Conservation (phyloP, 495 filamentous ascomycete species). For the Emericellopsis terricola region DNA sequence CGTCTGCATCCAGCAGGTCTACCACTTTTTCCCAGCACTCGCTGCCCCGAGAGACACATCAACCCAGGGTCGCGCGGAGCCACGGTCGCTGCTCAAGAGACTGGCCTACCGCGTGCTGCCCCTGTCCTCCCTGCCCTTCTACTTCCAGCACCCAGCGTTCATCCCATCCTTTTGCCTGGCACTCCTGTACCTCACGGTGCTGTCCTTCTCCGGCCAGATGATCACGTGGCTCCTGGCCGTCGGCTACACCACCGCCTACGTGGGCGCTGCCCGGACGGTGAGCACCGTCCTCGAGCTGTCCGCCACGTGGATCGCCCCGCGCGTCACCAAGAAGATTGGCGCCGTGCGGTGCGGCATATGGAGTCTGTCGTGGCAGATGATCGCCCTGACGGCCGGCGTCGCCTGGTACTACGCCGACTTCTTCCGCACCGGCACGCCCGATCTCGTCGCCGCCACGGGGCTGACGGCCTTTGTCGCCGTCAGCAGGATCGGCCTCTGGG, state of each 20-base stretch:
- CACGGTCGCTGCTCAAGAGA: too few species aligned
- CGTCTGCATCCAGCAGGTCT: slow-evolving; percentile 32
- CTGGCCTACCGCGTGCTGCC: neutral
- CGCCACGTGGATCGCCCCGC: slow-evolving; percentile 31
- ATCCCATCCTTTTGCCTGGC: slow-evolving; percentile 35
- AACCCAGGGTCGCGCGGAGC: too few species aligned
- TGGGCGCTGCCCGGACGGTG: slow-evolving; percentile 20
- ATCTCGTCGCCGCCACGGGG: slow-evolving; percentile 18
- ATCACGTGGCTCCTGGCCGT: slow-evolving; percentile 37
- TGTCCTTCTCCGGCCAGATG: slow-evolving; percentile 40
- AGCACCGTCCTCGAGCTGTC: slow-evolving; percentile 24
- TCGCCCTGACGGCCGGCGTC: slow-evolving; percentile 26
- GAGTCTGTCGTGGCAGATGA: slow-evolving; percentile 44
- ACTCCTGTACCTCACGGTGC: slow-evolving; percentile 40
- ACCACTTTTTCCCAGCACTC: slow-evolving; percentile 5
- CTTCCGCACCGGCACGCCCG: slow-evolving; percentile 1
- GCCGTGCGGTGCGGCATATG: slow-evolving; percentile 40
- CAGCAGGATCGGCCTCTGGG: slow-evolving; percentile 48
- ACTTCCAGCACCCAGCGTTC: slow-evolving; percentile 24
- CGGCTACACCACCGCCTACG: slow-evolving; percentile 12
- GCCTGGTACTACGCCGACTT: too few species aligned
- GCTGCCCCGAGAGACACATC: too few species aligned
- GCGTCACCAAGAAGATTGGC: slow-evolving; percentile 35
- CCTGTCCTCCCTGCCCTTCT: slow-evolving; percentile 11
- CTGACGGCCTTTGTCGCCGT: slow-evolving; percentile 33